Percentiles rank a stretch among this genome's conserved stretches.
These are phyloP conservation scores for Inonotus obliquus DNA, from an alignment of 1,284 basidiomycete species.

Conservation along the genomic window DNA sequence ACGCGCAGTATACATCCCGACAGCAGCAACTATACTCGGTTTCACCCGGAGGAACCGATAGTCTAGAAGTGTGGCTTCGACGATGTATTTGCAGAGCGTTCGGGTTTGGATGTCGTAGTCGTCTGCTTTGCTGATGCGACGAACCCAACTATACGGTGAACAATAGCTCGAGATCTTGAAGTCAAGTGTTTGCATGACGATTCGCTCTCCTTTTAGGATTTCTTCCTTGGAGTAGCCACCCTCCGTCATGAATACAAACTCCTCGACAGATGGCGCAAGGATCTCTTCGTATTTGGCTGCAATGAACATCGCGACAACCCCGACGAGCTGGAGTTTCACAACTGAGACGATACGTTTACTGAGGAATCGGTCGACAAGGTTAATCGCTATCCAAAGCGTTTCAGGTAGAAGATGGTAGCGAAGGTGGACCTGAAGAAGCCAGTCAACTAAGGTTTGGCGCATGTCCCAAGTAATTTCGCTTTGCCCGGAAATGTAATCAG, in stretches of 20 bases:
- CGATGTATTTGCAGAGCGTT: constrained; percentile 96
- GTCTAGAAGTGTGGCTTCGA: constrained; percentile 94
- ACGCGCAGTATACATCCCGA: constrained; percentile 95
- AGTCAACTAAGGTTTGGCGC: constrained; percentile 96
- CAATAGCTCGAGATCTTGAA: constrained; percentile 97
- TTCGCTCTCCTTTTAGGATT: constrained; percentile 96
- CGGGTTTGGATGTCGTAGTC: constrained; percentile 98
- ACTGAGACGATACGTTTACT: constrained; percentile 89
- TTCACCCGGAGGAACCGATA: constrained; percentile 91
- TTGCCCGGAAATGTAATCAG: constrained; percentile 94
- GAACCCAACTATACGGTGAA: constrained; percentile 99
- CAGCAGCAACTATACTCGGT: constrained; percentile 92
- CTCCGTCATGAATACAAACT: constrained; percentile 98
- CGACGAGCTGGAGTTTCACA: constrained; percentile 95
- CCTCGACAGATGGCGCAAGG: constrained; percentile 87
- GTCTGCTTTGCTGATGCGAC: constrained; percentile 97
- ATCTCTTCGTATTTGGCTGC: constrained; percentile 99
- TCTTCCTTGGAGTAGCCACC: constrained; percentile 91
- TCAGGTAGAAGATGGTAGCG: constrained; percentile 98
- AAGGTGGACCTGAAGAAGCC: constrained; percentile 95
- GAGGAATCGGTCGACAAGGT: constrained; percentile 97
- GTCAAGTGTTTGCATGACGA: constrained; percentile 90
- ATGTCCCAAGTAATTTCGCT: constrained; percentile 94
- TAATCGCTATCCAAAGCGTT: constrained; percentile 97
- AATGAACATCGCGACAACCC: constrained; percentile 95